Evolutionary conservation across 1,284 basidiomycete species (phyloP), one percentile per base, ranked within the genome.

Genomic region (Meira miltonrushii): DNA sequence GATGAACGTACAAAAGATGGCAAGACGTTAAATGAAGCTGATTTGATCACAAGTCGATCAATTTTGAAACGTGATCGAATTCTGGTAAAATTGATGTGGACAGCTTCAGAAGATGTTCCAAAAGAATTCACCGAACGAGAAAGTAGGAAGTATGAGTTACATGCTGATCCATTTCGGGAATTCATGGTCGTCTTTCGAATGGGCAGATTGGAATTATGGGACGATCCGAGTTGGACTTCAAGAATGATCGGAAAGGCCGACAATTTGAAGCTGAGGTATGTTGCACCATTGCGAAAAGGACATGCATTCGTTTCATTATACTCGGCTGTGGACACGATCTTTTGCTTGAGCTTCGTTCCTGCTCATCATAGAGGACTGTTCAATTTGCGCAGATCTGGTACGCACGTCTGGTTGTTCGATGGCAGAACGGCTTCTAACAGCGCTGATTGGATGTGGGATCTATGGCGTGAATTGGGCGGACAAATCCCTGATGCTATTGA

Each of bases 371-470:
- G 25, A 21, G 75, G 79, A 40, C 74, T 82, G 23, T 82, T 86
- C 55, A 82, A 81, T 61, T 66, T 75, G 28, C 71, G 69, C 49
- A 61, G 66, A 33, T 68, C 61, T 21, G 88, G 88, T n/a, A 87
- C 85, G 0, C 86, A 87, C 64, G 83, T 91, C 12, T 89, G 89
- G 67, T 81, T 92, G 21, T 88, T 90, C 78, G 89, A 90, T 70
- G 75, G 69, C 37, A 69, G 74, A 41, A 59, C 60, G 60, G 84
- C 87, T 12, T 85, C 86, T 12, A 81, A 88, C 54, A 86, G 87
- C 1, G 81, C 83, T 28, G 90, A 92, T 75, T 92, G 90, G 90
- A 80, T 85, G 48, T 92, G 89, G 89, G 83, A 85, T 60, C 79
- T 92, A 49, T 91, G 88, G 88, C 82, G 82, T 48, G 81, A 84